These are phyloP conservation scores for Acanthamoeba royreba DNA, from an alignment of 208 protist species.

Conservation along the genomic window DNA sequence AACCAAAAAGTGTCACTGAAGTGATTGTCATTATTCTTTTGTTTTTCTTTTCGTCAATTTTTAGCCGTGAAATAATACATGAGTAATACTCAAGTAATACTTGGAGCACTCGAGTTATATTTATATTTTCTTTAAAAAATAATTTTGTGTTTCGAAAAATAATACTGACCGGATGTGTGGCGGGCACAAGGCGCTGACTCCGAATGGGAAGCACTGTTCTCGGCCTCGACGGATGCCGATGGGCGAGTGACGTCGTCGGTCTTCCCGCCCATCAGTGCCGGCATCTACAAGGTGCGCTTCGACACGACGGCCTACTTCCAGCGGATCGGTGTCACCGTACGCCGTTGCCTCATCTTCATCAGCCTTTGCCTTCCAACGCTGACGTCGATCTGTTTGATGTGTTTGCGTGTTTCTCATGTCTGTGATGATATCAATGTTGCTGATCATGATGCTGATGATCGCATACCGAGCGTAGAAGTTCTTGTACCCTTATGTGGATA, in stretches of 20 bases:
- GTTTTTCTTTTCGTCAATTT: no score
- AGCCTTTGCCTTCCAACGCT: background rate
- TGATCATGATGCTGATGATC: background rate
- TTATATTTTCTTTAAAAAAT: no score
- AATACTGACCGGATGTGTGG: background rate
- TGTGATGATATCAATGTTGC: background rate
- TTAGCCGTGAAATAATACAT: no score
- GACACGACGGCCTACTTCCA: slow-evolving; percentile 37
- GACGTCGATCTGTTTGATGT: background rate
- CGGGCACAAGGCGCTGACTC: background rate
- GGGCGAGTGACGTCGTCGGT: background rate
- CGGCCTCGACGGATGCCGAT: background rate
- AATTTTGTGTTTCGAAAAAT: background rate
- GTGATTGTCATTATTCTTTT: no score
- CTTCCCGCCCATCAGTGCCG: background rate
- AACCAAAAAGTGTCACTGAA: no score
- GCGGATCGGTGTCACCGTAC: background rate
- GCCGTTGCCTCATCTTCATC: background rate
- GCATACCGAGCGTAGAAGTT: background rate
- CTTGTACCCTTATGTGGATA: slow-evolving; percentile 20
- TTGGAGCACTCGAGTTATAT: no score
- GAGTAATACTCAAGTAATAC: no score
- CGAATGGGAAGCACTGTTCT: background rate
- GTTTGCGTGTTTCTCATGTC: background rate
- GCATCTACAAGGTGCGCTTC: slow-evolving; percentile 27